A percentile compares a stretch with the other conserved stretches of the same genome.
These are phyloP conservation scores for Agaricus sinodeliciosus DNA, from an alignment of 768 basidiomycete genomes.

Conservation along the genomic window DNA sequence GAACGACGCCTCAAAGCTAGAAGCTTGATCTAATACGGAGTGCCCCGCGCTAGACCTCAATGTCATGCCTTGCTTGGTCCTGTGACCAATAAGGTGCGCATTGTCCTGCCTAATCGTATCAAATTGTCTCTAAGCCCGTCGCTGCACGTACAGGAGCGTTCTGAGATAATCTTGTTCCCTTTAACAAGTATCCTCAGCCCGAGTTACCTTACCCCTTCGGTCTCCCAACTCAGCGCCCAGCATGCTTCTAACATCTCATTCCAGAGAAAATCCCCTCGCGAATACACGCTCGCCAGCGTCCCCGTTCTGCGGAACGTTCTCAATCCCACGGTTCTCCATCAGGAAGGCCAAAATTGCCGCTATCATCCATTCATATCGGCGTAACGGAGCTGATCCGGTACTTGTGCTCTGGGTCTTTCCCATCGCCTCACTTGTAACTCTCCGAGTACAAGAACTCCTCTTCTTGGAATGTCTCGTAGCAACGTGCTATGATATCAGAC, in stretches of 20 bases:
- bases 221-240: background rate
- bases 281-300: conserved; percentile 3
- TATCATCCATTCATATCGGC: conserved; percentile 9
- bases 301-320: conserved; percentile 10
- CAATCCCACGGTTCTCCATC: conserved; percentile 21
- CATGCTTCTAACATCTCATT: background rate
- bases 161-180: background rate
- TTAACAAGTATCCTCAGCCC: background rate
- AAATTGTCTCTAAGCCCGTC: background rate
- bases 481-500: background rate
- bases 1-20: conserved; percentile 8
- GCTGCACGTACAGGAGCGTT: background rate
- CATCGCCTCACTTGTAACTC: background rate
- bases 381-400: conserved; percentile 6
- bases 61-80: conserved; percentile 1
- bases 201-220: background rate
- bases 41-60: conserved; percentile 5
- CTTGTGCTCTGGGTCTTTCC: background rate
- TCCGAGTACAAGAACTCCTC: background rate
- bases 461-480: background rate
- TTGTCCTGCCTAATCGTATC: conserved; percentile 13
- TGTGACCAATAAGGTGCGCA: conserved; percentile 14
- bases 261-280: background rate
- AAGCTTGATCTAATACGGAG: conserved; percentile 8
- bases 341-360: conserved; percentile 9